Base-by-base conservation (phyloP, 1,284 basidiomycete species). In the Ceratobasidium sp. region DNA sequence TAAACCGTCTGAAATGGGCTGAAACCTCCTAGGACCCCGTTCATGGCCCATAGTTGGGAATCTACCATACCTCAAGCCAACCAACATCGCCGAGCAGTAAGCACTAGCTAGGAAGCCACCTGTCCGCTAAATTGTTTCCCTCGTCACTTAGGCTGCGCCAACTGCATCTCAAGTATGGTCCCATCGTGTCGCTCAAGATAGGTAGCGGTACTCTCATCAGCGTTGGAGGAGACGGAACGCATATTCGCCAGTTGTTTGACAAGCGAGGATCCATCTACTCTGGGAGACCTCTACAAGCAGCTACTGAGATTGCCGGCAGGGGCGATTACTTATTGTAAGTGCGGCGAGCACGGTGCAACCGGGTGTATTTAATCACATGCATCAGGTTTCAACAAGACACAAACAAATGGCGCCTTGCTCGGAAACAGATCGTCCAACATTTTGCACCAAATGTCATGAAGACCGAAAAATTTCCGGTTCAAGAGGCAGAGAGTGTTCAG, bases 181-280 rank as follows among this genome's bases (percentile, higher is more conserved):
- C 76, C 3, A 44, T 77, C 7, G 48, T 60, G 3, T 69, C 54
- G 0, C 57, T 77, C n/a, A 68, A 70, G 57, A 54, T 77, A 52
- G 76, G 76, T 30, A 41, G n/a, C 4, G 54, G 59, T n/a, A 59
- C 20, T 20, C 52, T 77, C 35, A 68, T 77, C 8, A 46, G 60
- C 30, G 60, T 78, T 46, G 77, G 55, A 23, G 77, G 77, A 41
- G 69, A 78, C 23, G 77, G 77, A 20, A 50, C 67, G 33, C 55
- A 57, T 16, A 46, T 73, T 10, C 55, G 59, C 38, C 57, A 78
- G 23, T 44, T 78, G 14, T 54, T 78, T 5, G 69, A 78, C 52
- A 78, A 78, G 41, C 68, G 77, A 64, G 77, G 77, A 1, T 50
- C 68, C 3, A 55, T 78, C 20, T 78, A 78, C 38, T 78, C 73